A percentile compares a stretch with the other conserved stretches of the same genome.
Evolutionary conservation across 225 moss, liverwort and hornwort species (phyloP).

Genomic region (Rhytidiadelphus loreus): DNA sequence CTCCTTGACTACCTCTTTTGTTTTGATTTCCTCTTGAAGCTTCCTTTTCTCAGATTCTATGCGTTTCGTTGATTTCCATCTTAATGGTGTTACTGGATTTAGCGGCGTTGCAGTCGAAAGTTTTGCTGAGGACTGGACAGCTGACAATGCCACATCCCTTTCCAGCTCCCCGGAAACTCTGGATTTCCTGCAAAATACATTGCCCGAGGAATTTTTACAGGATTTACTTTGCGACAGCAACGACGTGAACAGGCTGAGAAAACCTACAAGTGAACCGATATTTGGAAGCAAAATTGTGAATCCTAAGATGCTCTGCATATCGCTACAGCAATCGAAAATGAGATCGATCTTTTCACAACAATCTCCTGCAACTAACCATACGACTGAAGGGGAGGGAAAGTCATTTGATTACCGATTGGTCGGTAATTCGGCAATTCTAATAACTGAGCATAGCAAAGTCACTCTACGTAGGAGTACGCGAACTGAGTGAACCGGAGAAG

Average conservation of each 20-base stretch:
- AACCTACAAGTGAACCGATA: not conserved
- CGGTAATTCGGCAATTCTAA: not conserved
- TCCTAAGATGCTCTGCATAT: not conserved
- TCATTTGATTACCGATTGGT: not conserved
- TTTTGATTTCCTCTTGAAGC: conserved; percentile 17
- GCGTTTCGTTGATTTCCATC: conserved; percentile 45
- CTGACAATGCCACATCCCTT: conserved; percentile 5
- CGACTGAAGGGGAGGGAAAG: not conserved
- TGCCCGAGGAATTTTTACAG: not conserved
- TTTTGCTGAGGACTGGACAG: not conserved
- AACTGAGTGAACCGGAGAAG: not conserved
- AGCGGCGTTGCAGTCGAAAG: conserved; percentile 1
- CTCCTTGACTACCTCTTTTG: conserved; percentile 20
- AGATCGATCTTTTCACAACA: not conserved
- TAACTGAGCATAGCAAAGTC: not conserved
- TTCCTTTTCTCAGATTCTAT: conserved; percentile 26
- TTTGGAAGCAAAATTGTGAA: not conserved
- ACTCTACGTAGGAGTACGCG: not conserved
- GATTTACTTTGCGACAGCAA: not conserved
- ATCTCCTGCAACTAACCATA: not conserved
- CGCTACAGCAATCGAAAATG: not conserved
- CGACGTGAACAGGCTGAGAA: not conserved
- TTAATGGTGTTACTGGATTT: conserved; percentile 28
- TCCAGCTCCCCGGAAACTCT: conserved; percentile 22
- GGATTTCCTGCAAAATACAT: conserved; percentile 19